These are phyloP conservation scores for Lepidium didymum DNA, from an alignment of 345 rosid species.

Conservation along the genomic window DNA sequence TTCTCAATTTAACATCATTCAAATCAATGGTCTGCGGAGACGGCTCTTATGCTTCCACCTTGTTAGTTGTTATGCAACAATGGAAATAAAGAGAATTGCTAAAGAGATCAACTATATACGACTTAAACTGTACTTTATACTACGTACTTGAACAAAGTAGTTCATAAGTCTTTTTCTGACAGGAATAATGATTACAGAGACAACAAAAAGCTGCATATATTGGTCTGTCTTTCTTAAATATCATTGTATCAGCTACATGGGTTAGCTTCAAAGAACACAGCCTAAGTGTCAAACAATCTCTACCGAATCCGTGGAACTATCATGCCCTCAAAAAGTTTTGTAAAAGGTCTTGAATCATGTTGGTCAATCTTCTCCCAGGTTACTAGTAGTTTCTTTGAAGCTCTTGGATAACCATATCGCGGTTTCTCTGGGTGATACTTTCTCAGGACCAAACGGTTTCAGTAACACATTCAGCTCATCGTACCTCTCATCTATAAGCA, in stretches of 20 bases:
- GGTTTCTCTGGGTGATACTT: slow-evolving; percentile 94
- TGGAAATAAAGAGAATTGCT: background rate
- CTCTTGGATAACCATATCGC: slow-evolving; percentile 98
- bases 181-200: slow-evolving; percentile 12
- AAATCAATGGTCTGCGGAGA: too few species aligned
- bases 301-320: slow-evolving; percentile 18
- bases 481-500: slow-evolving; percentile 82
- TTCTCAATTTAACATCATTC: too few species aligned
- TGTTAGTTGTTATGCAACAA: background rate
- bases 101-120: background rate
- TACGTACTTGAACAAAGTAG: background rate
- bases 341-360: background rate
- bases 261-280: slow-evolving; percentile 24
- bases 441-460: slow-evolving; percentile 96
- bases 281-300: slow-evolving; percentile 16
- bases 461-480: slow-evolving; percentile 87
- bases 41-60: background rate
- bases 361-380: slow-evolving; percentile 45
- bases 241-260: slow-evolving; percentile 16
- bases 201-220: slow-evolving; percentile 10
- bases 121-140: slow-evolving; percentile 8
- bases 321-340: slow-evolving; percentile 23
- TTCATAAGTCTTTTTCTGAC: background rate
- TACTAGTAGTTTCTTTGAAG: slow-evolving; percentile 68
- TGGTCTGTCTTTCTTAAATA: slow-evolving; percentile 6